These are phyloP conservation scores for Epichloe elymi DNA, from an alignment of 2,329 filamentous ascomycete species.

Conservation along the genomic window DNA sequence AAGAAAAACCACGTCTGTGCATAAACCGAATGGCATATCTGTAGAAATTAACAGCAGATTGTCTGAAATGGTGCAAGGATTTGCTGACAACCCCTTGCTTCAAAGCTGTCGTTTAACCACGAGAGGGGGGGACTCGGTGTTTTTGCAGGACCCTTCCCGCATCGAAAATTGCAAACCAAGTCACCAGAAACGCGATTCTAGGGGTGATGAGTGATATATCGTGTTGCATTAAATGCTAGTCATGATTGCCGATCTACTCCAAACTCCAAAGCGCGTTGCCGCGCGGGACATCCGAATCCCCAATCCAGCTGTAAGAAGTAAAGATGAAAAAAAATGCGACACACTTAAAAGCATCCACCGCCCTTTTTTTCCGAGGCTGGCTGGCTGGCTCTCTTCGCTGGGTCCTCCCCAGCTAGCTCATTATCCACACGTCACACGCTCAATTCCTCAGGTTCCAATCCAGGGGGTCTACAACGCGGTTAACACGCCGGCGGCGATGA, in stretches of 20 bases:
- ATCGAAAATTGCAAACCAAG: too few relatives aligned
- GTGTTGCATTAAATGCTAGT: background rate
- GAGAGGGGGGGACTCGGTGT: too few relatives aligned
- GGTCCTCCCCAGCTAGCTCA: background rate
- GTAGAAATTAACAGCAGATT: background rate
- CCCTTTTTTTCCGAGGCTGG: background rate
- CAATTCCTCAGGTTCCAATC: background rate
- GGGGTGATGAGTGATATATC: background rate
- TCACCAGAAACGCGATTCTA: background rate
- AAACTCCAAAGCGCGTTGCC: background rate
- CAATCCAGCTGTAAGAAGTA: background rate
- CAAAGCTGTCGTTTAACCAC: background rate
- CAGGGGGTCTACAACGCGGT: slow-evolving; percentile 20
- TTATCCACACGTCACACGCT: slow-evolving; percentile 2
- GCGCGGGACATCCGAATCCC: background rate
- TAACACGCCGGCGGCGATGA: slow-evolving; percentile 26
- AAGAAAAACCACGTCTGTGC: background rate
- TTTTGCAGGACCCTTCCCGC: too few relatives aligned
- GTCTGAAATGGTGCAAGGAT: too few relatives aligned
- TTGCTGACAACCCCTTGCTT: background rate
- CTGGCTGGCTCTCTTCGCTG: background rate
- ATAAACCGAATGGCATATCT: background rate
- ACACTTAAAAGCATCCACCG: background rate
- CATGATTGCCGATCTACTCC: background rate
- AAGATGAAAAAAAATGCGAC: background rate